Base-by-base conservation (phyloP, 1,139 yeast genomes). In the Taphrina sp. region DNA sequence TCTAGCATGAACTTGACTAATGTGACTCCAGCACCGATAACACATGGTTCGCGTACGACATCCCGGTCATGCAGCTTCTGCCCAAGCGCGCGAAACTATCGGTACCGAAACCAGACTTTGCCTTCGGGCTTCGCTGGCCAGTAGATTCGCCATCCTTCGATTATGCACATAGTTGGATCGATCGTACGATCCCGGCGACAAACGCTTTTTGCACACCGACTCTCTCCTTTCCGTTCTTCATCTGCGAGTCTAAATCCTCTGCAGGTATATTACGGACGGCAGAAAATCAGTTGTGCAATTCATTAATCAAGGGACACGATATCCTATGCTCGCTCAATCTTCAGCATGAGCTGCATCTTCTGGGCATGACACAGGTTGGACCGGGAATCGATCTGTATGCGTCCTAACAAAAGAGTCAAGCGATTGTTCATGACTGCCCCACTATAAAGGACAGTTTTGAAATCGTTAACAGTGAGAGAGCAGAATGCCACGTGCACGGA, bases 331-430 rank as follows among this genome's bases (percentile, higher is more conserved):
- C 41, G 1, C n/a, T 36, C 8, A 2, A 36, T 17, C 16, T 36
- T 10, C 41, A 36, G 8, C 12, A n/a, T 1, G 20, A 7, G 16
- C 20, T 23, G 12, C 20, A 19, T 2, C 24, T 36, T 10, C 41
- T 36, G 7, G 41, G 41, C 1, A 36, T 36, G 5, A 26, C 2
- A 2, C 41, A 36, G 5, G 41, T 36, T 16, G 41, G n/a, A 14
- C n/a, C n/a, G n/a, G 54, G 86, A 76, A 49, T 90, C 86, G 36
- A 89, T 95, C 66, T 90, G 96, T 60, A 90, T 84, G 33, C 96
- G 78, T n/a, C n/a, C n/a, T n/a, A n/a, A n/a, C n/a, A n/a, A n/a
- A n/a, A n/a, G n/a, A n/a, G n/a, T n/a, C n/a, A n/a, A n/a, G n/a
- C n/a, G n/a, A n/a, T n/a, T n/a, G n/a, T n/a, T n/a, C n/a, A n/a